phyloP scores from a whole-genome alignment of 108 stramenopile genomes.

The Cyclostephanos invisitatus region DNA sequence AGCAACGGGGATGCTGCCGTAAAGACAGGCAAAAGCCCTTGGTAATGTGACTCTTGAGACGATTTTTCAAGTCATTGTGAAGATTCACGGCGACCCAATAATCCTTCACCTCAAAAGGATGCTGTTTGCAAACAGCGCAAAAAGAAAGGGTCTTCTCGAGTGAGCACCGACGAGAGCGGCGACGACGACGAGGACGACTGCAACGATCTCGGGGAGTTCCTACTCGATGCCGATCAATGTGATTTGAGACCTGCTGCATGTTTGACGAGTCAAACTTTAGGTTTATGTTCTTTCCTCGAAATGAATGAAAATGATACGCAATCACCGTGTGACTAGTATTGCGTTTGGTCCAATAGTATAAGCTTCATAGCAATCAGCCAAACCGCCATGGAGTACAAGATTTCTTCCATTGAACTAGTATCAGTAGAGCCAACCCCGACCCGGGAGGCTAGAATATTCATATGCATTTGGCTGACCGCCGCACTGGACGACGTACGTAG shows the following conservation, averaged over 20 bases:
- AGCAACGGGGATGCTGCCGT: conserved; percentile 15
- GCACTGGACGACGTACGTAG: no score
- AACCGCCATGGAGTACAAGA: conserved; percentile 6
- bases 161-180: conserved; percentile 20
- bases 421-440: background rate
- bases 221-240: conserved; percentile 29
- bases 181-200: conserved; percentile 29
- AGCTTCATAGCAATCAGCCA: background rate
- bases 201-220: conserved; percentile 31
- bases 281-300: no score
- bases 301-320: no score
- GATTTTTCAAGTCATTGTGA: background rate
- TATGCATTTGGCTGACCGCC: no score
- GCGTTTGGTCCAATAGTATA: no score
- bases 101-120: conserved; percentile 64
- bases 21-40: conserved; percentile 16
- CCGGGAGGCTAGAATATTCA: background rate
- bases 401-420: background rate
- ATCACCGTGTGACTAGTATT: no score
- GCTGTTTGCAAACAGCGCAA: conserved; percentile 61
- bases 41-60: conserved; percentile 11
- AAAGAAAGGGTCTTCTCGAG: conserved; percentile 56
- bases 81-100: conserved; percentile 47
- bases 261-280: no score
- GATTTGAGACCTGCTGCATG: no score